Conservation (phyloP, 108 stramenopile genomes). For the Nitzschia inconspicua region DNA sequence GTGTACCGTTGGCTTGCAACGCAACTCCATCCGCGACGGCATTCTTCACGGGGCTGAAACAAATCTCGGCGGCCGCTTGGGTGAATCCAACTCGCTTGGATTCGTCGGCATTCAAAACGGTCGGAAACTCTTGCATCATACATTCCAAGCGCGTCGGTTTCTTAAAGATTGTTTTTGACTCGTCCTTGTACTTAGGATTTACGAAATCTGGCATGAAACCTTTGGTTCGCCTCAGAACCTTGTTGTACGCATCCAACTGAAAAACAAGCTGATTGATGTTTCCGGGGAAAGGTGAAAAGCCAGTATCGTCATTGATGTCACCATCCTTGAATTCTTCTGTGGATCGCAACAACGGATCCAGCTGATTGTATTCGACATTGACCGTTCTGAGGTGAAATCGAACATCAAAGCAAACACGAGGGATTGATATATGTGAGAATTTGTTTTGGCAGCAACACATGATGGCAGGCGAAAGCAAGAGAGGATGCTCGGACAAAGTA, state of each 20-base stretch:
- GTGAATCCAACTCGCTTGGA: slow-evolving; percentile 94
- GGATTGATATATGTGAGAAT: not conserved
- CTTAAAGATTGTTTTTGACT: slow-evolving; percentile 90
- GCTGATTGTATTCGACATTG: slow-evolving; percentile 96
- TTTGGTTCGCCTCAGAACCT: slow-evolving; percentile 65
- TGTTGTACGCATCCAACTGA: slow-evolving; percentile 78
- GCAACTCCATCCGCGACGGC: slow-evolving; percentile 77
- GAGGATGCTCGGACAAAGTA: not conserved
- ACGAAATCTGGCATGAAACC: slow-evolving; percentile 95
- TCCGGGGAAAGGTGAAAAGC: slow-evolving; percentile 95
- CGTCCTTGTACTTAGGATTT: slow-evolving; percentile 99
- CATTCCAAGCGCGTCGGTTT: slow-evolving; percentile 98
- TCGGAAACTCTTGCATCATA: slow-evolving; percentile 99
- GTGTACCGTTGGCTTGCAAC: slow-evolving; percentile 80
- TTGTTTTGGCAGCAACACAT: not conserved
- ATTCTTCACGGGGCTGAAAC: slow-evolving; percentile 97
- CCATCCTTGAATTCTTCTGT: slow-evolving; percentile 76
- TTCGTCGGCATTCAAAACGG: slow-evolving; percentile 60
- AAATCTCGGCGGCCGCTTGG: slow-evolving; percentile 76
- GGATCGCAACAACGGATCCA: slow-evolving; percentile 90
- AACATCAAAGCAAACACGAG: not conserved
- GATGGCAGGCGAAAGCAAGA: no score
- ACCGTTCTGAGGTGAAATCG: slow-evolving; percentile 51
- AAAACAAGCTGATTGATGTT: slow-evolving; percentile 97
- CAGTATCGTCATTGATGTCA: slow-evolving; percentile 91